Conservation (phyloP, 2,329 filamentous ascomycete genomes). For the Phaeosphaeria sp. region DNA sequence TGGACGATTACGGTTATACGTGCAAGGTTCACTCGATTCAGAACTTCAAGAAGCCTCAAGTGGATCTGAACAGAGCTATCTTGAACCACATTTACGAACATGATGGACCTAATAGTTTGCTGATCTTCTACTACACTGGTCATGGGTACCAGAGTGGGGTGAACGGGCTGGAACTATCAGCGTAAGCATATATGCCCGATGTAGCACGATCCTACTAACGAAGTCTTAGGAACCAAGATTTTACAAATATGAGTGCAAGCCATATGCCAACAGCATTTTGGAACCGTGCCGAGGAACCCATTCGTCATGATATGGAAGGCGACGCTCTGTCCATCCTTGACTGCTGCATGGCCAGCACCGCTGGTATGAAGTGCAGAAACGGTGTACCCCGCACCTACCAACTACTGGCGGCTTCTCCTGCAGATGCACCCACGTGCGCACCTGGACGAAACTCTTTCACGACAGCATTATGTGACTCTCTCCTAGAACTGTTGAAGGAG, state of each 20-base stretch:
- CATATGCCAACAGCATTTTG: conserved; percentile 15
- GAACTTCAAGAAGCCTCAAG: not conserved
- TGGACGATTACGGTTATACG: conserved; percentile 9
- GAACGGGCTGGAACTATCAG: conserved; percentile 22
- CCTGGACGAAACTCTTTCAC: conserved; percentile 2
- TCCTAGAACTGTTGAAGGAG: not conserved
- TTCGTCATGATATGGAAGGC: conserved; percentile 2
- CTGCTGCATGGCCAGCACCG: not conserved
- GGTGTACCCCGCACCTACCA: not conserved
- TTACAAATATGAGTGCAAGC: not conserved
- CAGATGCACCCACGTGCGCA: not conserved
- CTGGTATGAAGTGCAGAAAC: not conserved
- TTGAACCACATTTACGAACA: conserved; percentile 17
- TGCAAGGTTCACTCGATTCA: conserved; percentile 9
- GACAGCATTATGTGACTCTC: not conserved
- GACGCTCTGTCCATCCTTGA: conserved; percentile 1
- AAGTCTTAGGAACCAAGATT: not conserved
- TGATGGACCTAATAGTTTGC: conserved; percentile 25
- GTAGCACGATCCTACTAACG: not conserved
- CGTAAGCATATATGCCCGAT: conserved; percentile 16
- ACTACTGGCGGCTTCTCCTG: conserved; percentile 1
- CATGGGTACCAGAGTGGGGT: conserved; percentile 29
- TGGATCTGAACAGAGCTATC: conserved; percentile 11
- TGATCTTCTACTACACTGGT: conserved; percentile 44
- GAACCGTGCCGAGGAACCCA: conserved; percentile 9